Conservation (phyloP, 2,329 filamentous ascomycete species). For the Hypoxylon sp. region DNA sequence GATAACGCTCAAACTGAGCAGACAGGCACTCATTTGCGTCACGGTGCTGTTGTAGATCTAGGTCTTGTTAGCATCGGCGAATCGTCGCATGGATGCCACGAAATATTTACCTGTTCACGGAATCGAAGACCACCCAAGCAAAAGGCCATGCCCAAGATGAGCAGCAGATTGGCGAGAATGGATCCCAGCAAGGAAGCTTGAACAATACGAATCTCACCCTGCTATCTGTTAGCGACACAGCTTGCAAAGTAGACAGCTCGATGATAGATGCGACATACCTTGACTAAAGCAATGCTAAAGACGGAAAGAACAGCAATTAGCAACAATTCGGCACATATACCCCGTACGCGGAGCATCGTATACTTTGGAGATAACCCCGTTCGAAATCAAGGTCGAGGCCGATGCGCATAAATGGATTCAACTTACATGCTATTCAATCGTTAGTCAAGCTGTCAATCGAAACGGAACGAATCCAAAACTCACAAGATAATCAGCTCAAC, state of each 20-base stretch:
- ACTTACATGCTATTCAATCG: slow-evolving; percentile 39
- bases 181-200: slow-evolving; percentile 90
- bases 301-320: slow-evolving; percentile 46
- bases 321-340: slow-evolving; percentile 18
- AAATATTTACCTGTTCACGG: slow-evolving; percentile 75
- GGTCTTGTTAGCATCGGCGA: slow-evolving; percentile 15
- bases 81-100: not conserved
- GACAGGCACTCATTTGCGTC: slow-evolving; percentile 93
- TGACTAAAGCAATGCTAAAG: slow-evolving; percentile 75
- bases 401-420: not conserved
- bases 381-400: not conserved
- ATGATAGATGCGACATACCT: slow-evolving; percentile 54
- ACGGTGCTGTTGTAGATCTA: slow-evolving; percentile 93
- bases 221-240: slow-evolving; percentile 38
- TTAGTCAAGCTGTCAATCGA: slow-evolving; percentile 25
- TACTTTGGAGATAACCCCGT: too few relatives aligned
- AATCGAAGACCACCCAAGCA: slow-evolving; percentile 85
- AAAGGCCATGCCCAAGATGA: slow-evolving; percentile 93
- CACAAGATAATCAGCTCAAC: slow-evolving; percentile 82
- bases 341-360: not conserved
- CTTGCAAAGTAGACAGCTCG: not conserved
- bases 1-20: slow-evolving; percentile 88
- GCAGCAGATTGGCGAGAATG: slow-evolving; percentile 84
- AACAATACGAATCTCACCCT: slow-evolving; percentile 87
- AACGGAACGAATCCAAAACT: slow-evolving; percentile 35